Base-by-base conservation (phyloP, 1,284 basidiomycete genomes). In the Filobasidium uniguttulatum region DNA sequence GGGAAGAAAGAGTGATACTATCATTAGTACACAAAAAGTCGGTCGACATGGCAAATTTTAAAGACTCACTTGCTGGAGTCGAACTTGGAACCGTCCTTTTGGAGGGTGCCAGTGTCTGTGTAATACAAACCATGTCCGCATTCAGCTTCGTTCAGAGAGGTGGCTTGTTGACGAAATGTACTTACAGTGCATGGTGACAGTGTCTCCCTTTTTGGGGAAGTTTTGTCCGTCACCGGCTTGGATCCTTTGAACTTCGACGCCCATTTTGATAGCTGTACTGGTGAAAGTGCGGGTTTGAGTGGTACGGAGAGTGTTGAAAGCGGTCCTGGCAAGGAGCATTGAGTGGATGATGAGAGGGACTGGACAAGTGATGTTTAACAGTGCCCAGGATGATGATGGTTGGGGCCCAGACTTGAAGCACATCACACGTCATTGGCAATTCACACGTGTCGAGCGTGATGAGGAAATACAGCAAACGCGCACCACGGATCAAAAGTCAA, bases 81-180 rank as follows among this genome's bases (percentile, higher is more conserved):
- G 54, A 71, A 71, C 61, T 68, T 68, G 63, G 61, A 61, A 48
- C 68, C 69, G 60, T 70, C 65, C 29, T 44, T 44, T 33, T 60
- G 60, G 56, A 71, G 64, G 54, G 66, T 70, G 46, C 69, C 69
- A 50, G 65, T 63, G 68, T 71, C 67, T 69, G 30, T 12, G 5
- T 1, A 3, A 31, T 23, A 31, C 12, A 6, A 34, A 22, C 2
- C 17, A 20, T 14, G 12, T 10, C 9, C 8, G 9, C 36, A 10
- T 10, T 38, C 10, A 38, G 36, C 19, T 10, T 12, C 36, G 12
- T 8, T 10, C 20, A 9, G 9, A 10, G 19, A 38, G 12, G 12
- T 9, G 26, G 38, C 38, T 22, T 41, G 38, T 5, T n/a, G n/a
- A 8, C 38, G 8, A 10, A 20, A 9, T 46, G 3, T 6, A 55